A percentile compares a stretch with the other conserved stretches of the same genome.
Conservation (phyloP, 2,329 filamentous ascomycete species). For the Neodidymelliopsis sp. region DNA sequence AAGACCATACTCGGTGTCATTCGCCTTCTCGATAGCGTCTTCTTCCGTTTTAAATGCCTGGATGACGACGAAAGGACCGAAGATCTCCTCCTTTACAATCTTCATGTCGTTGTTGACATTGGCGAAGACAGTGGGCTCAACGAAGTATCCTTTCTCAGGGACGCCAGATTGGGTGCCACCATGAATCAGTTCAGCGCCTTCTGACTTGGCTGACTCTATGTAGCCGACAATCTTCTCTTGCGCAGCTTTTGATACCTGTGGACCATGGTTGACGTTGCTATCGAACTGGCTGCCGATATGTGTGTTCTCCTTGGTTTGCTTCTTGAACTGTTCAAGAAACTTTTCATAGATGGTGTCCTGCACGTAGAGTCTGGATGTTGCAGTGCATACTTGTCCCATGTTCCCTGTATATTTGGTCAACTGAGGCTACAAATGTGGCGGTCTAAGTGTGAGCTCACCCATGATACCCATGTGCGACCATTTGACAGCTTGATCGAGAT, state of each 20-base stretch:
- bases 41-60: slow-evolving; percentile 48
- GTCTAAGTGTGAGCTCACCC: too few species aligned
- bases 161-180: slow-evolving; percentile 35
- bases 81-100: slow-evolving; percentile 49
- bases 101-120: slow-evolving; percentile 41
- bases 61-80: slow-evolving; percentile 47
- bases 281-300: slow-evolving; percentile 62
- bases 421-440: too few species aligned
- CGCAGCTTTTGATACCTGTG: slow-evolving; percentile 39
- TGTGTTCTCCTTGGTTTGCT: slow-evolving; percentile 63
- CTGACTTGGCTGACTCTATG: slow-evolving; percentile 26
- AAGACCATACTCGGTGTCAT: slow-evolving; percentile 49
- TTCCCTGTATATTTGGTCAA: too few species aligned
- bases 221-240: background rate
- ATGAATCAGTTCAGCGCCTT: slow-evolving; percentile 40
- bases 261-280: slow-evolving; percentile 40
- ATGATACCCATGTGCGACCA: slow-evolving; percentile 68
- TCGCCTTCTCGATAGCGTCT: slow-evolving; percentile 46
- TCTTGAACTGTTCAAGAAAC: slow-evolving; percentile 68
- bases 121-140: slow-evolving; percentile 33
- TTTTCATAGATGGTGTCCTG: slow-evolving; percentile 64
- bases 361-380: slow-evolving; percentile 62
- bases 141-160: background rate
- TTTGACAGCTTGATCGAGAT: slow-evolving; percentile 66
- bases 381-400: slow-evolving; percentile 64